Evolutionary conservation across 2,329 filamentous ascomycete species (phyloP).

Genomic region (Anthostomella pinea): DNA sequence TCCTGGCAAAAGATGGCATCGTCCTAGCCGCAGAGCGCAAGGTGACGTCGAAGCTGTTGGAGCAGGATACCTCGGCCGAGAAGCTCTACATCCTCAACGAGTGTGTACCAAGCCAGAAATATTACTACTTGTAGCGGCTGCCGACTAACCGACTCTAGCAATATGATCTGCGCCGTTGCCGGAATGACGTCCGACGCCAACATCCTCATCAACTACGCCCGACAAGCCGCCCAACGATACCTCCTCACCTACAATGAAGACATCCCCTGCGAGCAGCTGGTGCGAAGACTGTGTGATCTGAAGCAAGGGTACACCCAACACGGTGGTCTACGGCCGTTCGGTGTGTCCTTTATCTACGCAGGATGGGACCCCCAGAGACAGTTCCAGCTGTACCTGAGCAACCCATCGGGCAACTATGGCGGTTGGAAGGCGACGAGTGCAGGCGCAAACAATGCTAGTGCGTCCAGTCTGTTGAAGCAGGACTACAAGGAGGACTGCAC

Average conservation of each 20-base stretch:
- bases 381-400: slow-evolving; percentile 99
- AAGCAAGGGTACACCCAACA: slow-evolving; percentile 99
- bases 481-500: slow-evolving; percentile 99
- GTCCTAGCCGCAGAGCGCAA: slow-evolving; percentile 97
- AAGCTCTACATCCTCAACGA: slow-evolving; percentile 99
- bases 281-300: slow-evolving; percentile 91
- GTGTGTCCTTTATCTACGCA: slow-evolving; percentile 99
- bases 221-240: slow-evolving; percentile 93
- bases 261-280: slow-evolving; percentile 97
- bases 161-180: slow-evolving; percentile 99
- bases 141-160: slow-evolving; percentile 54
- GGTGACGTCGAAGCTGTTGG: slow-evolving; percentile 97
- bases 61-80: slow-evolving; percentile 99
- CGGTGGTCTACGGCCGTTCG: slow-evolving; percentile 95
- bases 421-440: slow-evolving; percentile 99
- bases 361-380: slow-evolving; percentile 94
- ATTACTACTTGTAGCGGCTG: not conserved
- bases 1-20: slow-evolving; percentile 96
- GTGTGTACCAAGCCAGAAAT: slow-evolving; percentile 41
- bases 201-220: slow-evolving; percentile 99
- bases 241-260: slow-evolving; percentile 99
- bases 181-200: slow-evolving; percentile 99
- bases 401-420: slow-evolving; percentile 97
- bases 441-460: slow-evolving; percentile 96
- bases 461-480: slow-evolving; percentile 95